These are phyloP conservation scores for Camellia granthamiana DNA, from an alignment of 148 eudicot genomes.

Conservation along the genomic window DNA sequence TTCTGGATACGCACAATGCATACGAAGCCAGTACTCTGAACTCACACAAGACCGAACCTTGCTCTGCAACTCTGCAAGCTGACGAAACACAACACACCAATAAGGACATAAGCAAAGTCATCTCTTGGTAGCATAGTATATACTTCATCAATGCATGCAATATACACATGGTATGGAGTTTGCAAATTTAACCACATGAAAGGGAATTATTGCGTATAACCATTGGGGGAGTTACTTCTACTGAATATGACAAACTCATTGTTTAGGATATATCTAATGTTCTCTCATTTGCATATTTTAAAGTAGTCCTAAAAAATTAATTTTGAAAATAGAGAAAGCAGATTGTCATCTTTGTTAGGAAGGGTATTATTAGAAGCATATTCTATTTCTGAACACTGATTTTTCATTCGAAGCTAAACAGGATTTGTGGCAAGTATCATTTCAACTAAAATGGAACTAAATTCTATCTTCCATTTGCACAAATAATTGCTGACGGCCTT, in stretches of 20 bases:
- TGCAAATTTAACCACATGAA: neutral
- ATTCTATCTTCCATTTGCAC: neutral
- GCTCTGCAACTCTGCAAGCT: slow-evolving; percentile 82
- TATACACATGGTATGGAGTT: neutral
- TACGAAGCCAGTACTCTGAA: slow-evolving; percentile 89
- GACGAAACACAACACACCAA: slow-evolving; percentile 23
- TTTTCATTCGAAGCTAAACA: neutral
- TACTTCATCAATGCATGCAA: neutral
- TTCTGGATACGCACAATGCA: slow-evolving; percentile 73
- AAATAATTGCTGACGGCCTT: neutral
- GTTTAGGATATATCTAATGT: neutral
- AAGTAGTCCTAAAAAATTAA: neutral
- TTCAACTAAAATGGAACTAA: slow-evolving; percentile 1
- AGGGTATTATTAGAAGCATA: too few species aligned
- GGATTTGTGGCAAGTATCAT: slow-evolving; percentile 10
- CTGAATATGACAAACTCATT: neutral
- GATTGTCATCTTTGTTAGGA: neutral
- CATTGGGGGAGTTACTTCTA: neutral
- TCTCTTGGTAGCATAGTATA: slow-evolving; percentile 3
- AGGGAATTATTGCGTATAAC: neutral
- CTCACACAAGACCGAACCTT: slow-evolving; percentile 86
- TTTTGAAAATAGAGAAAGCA: neutral
- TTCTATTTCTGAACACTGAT: neutral
- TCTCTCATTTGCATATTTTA: neutral
- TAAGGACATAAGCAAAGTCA: slow-evolving; percentile 10